Percentiles rank a stretch among this genome's conserved stretches.
Conservation (phyloP, 23 red algal genomes). For the Pyropia yezoensis region DNA sequence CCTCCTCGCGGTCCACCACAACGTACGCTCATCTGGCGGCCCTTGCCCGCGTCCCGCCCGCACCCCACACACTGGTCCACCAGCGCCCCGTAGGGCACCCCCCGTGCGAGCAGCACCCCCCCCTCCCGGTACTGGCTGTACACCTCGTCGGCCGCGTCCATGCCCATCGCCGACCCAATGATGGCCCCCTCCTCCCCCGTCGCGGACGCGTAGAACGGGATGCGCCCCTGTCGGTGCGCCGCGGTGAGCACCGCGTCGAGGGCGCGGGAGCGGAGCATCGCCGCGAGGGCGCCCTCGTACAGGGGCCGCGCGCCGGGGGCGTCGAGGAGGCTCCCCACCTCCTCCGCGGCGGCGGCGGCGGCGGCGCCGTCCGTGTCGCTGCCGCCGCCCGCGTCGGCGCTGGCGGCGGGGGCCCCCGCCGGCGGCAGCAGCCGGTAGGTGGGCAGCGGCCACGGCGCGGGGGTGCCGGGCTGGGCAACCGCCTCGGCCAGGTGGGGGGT, state of each 20-base stretch:
- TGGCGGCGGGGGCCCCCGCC: too few species aligned
- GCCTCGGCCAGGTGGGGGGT: too few species aligned
- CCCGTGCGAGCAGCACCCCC: not conserved
- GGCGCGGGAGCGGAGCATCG: not conserved
- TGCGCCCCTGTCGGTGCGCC: slow-evolving; percentile 3
- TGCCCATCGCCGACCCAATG: not conserved
- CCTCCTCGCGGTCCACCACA: too few species aligned
- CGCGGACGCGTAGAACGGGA: not conserved
- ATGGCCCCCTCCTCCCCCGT: not conserved
- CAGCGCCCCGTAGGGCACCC: not conserved
- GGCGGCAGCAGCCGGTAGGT: too few species aligned
- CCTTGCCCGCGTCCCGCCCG: not conserved
- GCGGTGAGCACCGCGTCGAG: not conserved
- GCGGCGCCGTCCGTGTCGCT: too few species aligned
- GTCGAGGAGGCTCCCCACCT: too few species aligned
- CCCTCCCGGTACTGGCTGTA: slow-evolving; percentile 2
- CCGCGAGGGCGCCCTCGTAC: not conserved
- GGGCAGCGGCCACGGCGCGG: too few species aligned
- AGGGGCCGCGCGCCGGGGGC: too few species aligned
- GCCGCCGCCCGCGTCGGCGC: too few species aligned
- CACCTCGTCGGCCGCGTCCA: not conserved
- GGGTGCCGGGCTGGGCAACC: too few species aligned
- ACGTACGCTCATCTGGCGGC: slow-evolving; percentile 2
- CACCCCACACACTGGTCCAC: not conserved
- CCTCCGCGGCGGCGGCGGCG: too few species aligned